A percentile compares a stretch with the other conserved stretches of the same genome.
phyloP scores from a whole-genome alignment of 495 filamentous ascomycete species.

The Talaromyces ruber region DNA sequence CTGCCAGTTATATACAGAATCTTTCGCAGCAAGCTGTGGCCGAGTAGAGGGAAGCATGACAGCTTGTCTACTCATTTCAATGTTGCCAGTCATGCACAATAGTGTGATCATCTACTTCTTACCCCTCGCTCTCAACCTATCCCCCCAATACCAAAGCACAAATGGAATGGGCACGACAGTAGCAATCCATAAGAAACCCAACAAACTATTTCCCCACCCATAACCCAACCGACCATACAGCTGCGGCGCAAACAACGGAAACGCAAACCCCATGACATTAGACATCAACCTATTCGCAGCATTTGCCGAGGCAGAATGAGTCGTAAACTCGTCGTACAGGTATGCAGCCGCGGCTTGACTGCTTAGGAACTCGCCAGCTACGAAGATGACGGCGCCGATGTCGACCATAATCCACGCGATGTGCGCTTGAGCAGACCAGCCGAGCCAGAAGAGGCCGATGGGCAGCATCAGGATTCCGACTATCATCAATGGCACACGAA shows the following conservation, averaged over 20 bases:
- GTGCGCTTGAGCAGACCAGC: slow-evolving; percentile 48
- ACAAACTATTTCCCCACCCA: slow-evolving; percentile 44
- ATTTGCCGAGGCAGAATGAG: slow-evolving; percentile 56
- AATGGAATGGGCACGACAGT: slow-evolving; percentile 36
- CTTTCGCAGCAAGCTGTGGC: too few relatives aligned
- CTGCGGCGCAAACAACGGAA: slow-evolving; percentile 56
- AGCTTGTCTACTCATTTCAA: too few relatives aligned
- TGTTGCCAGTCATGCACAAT: too few relatives aligned
- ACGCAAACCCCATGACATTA: slow-evolving; percentile 53
- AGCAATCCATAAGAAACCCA: slow-evolving; percentile 36
- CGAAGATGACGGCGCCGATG: slow-evolving; percentile 50
- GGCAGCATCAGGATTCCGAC: slow-evolving; percentile 47
- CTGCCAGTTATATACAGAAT: too few relatives aligned
- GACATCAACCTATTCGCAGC: slow-evolving; percentile 54
- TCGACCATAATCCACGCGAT: slow-evolving; percentile 57
- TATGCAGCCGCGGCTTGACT: slow-evolving; percentile 57
- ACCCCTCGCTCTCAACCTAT: slow-evolving; percentile 4
- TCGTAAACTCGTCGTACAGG: slow-evolving; percentile 55
- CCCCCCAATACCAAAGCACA: slow-evolving; percentile 37
- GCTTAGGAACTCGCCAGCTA: slow-evolving; percentile 41
- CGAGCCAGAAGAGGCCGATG: slow-evolving; percentile 51
- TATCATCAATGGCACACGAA: slow-evolving; percentile 50
- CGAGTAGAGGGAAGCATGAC: too few relatives aligned
- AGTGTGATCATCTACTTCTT: not conserved
- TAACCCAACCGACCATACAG: slow-evolving; percentile 41